Evolutionary conservation across 2,329 filamentous ascomycete species (phyloP).

Genomic region (Aspergillus sp.): DNA sequence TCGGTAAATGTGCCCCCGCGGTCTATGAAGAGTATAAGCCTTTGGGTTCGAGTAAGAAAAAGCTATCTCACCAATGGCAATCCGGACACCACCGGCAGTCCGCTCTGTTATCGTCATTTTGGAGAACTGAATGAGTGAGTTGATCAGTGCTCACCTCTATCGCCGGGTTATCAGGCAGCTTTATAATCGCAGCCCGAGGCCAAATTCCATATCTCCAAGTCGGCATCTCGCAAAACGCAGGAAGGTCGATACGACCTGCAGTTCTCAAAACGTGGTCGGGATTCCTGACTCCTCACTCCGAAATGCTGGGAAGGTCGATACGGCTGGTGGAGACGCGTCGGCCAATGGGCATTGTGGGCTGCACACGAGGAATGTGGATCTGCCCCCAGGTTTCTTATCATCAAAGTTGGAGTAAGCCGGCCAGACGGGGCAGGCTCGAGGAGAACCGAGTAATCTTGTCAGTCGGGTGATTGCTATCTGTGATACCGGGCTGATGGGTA

Average conservation of each 20-base stretch:
- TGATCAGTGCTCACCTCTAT: background rate
- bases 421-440: too few species aligned
- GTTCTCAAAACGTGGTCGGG: background rate
- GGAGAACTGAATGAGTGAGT: background rate
- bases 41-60: background rate
- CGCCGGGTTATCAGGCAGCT: background rate
- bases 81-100: slow-evolving; percentile 11
- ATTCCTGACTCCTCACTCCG: background rate
- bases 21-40: slow-evolving; percentile 22
- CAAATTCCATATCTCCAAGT: background rate
- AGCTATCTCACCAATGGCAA: slow-evolving; percentile 13
- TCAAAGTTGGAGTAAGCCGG: background rate
- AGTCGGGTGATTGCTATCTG: background rate
- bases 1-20: slow-evolving; percentile 46
- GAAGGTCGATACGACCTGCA: slow-evolving; percentile 14
- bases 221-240: background rate
- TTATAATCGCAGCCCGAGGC: background rate
- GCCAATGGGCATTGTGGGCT: background rate
- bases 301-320: slow-evolving; percentile 5
- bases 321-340: background rate
- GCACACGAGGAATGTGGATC: background rate
- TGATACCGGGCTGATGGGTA: background rate
- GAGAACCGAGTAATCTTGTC: background rate
- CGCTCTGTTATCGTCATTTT: background rate
- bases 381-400: background rate